A percentile compares a stretch with the other conserved stretches of the same genome.
phyloP scores from a whole-genome alignment of 1,284 basidiomycete species.

The Tranzscheliella williamsii region DNA sequence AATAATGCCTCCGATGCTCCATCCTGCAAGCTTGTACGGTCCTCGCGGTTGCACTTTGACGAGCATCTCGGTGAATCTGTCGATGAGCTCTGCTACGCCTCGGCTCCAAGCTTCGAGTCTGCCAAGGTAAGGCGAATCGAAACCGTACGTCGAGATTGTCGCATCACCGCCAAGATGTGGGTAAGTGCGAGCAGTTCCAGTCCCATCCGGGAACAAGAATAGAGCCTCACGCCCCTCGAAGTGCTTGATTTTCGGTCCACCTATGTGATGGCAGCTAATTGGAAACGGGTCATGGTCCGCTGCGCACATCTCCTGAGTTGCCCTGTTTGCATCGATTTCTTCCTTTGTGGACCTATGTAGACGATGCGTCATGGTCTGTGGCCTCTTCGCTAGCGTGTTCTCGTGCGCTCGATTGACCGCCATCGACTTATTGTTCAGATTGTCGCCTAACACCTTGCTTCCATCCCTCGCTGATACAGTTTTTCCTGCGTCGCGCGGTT shows the following conservation, averaged over 20 bases:
- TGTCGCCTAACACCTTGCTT: no score
- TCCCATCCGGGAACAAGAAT: conserved; percentile 34
- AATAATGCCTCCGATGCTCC: conserved; percentile 42
- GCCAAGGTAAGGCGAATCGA: conserved; percentile 35
- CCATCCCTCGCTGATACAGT: conserved; percentile 3
- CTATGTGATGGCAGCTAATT: conserved; percentile 11
- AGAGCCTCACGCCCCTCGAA: conserved; percentile 14
- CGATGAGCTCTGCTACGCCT: conserved; percentile 28
- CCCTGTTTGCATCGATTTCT: no score
- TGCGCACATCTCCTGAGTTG: no score
- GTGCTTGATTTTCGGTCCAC: conserved; percentile 7
- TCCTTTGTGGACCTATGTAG: no score
- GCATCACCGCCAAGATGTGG: conserved; percentile 1
- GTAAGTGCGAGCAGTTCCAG: conserved; percentile 16
- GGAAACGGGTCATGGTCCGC: no score
- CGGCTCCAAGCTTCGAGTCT: conserved; percentile 22
- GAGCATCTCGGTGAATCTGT: conserved; percentile 23
- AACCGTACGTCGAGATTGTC: conserved; percentile 24
- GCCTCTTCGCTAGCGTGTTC: conserved; percentile 11
- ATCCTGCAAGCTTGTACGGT: conserved; percentile 28
- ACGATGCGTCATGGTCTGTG: no score
- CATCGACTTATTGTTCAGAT: no score
- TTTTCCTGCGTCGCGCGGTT: no score
- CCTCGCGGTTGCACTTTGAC: conserved; percentile 9
- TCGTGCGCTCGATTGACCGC: no score